Evolutionary conservation across 768 basidiomycete species (phyloP).

Genomic region (Erythrobasidium yunnanense): DNA sequence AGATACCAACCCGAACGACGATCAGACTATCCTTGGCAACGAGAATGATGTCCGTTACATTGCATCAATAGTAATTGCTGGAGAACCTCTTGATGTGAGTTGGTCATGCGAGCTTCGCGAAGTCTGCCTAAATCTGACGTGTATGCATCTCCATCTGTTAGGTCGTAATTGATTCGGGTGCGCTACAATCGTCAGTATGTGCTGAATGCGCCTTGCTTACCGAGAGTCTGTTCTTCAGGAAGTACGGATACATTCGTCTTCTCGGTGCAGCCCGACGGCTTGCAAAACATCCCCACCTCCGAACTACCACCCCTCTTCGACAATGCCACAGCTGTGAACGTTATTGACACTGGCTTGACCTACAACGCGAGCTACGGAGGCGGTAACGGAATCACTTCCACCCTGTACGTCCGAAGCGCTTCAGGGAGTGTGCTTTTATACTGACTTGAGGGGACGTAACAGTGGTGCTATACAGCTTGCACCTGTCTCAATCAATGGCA

Average conservation of each 20-base stretch:
- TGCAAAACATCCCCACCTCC: background rate
- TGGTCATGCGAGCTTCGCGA: background rate
- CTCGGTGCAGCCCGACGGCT: background rate
- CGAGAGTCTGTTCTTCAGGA: background rate
- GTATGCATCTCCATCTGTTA: background rate
- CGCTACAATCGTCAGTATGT: background rate
- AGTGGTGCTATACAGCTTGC: constrained; percentile 12
- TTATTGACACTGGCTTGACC: background rate
- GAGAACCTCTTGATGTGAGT: background rate
- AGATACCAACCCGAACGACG: background rate
- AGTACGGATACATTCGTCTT: constrained; percentile 7
- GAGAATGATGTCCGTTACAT: constrained; percentile 2
- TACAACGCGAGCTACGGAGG: constrained; percentile 20
- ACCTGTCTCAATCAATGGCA: background rate
- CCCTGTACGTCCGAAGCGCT: constrained; percentile 3
- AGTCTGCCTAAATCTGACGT: background rate
- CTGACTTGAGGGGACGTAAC: background rate
- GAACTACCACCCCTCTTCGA: constrained; percentile 15
- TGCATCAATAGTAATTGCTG: background rate
- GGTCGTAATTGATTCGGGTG: constrained; percentile 9
- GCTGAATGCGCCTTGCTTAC: too few species aligned
- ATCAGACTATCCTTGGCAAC: background rate
- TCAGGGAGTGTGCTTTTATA: background rate
- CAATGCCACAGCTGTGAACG: background rate
- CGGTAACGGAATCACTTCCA: constrained; percentile 13